These are phyloP conservation scores for Elsinoe necatrix DNA, from an alignment of 2,329 filamentous ascomycete genomes.

Conservation along the genomic window DNA sequence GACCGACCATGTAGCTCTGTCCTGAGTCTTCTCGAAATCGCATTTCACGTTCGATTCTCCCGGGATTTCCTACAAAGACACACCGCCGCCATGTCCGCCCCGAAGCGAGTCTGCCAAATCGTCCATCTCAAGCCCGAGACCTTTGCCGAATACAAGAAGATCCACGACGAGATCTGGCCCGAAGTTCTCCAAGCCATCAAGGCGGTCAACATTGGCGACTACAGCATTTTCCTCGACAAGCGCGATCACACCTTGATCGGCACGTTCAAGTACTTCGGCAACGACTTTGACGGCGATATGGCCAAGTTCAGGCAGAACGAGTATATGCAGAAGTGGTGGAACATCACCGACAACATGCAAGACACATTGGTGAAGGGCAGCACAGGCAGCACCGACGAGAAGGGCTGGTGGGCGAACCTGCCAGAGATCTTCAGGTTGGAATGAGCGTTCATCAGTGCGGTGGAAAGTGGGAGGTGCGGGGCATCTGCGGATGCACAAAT, in stretches of 20 bases:
- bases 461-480: conserved; percentile 1
- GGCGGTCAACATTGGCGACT: conserved; percentile 66
- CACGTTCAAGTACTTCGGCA: conserved; percentile 70
- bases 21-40: background rate
- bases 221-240: conserved; percentile 64
- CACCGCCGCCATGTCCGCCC: conserved; percentile 14
- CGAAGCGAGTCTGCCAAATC: conserved; percentile 59
- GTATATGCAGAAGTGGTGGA: conserved; percentile 71
- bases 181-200: conserved; percentile 69
- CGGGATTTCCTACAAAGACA: background rate
- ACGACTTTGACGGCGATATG: conserved; percentile 67
- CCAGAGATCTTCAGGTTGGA: conserved; percentile 61
- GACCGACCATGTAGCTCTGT: background rate
- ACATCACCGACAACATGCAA: conserved; percentile 70
- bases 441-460: conserved; percentile 23
- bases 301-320: conserved; percentile 62
- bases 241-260: conserved; percentile 59
- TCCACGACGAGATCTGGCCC: conserved; percentile 67
- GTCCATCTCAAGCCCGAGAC: conserved; percentile 61
- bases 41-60: too few species aligned
- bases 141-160: conserved; percentile 62
- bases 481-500: background rate
- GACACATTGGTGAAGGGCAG: conserved; percentile 51
- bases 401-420: conserved; percentile 57
- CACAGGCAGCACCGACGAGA: conserved; percentile 48